Conservation (phyloP, 2,329 filamentous ascomycete genomes). For the Fusarium sp. region DNA sequence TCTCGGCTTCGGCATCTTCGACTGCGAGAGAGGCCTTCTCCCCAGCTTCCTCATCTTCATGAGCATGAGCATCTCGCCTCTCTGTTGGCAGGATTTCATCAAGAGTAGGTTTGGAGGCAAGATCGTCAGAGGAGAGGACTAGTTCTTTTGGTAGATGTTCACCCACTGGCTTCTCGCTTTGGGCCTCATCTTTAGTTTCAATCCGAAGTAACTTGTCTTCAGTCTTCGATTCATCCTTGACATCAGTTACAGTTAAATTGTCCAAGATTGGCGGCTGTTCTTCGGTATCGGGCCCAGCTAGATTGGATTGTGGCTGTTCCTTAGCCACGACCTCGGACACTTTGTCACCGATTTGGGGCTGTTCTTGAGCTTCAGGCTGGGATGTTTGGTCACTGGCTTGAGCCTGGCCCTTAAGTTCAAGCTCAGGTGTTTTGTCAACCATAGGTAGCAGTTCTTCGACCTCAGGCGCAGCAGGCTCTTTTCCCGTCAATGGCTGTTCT, state of each 20-base stretch:
- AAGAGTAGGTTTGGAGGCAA: not conserved
- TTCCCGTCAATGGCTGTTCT: not conserved
- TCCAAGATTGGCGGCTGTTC: not conserved
- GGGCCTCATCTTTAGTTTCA: not conserved
- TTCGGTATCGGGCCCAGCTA: not conserved
- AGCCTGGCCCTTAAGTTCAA: not conserved
- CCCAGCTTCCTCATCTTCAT: conserved; percentile 27
- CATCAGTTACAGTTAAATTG: not conserved
- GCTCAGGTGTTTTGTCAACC: not conserved
- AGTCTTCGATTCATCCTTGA: not conserved
- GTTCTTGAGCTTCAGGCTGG: not conserved
- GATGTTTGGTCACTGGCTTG: not conserved
- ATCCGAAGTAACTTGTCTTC: not conserved
- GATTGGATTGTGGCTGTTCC: conserved; percentile 3
- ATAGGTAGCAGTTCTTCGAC: not conserved
- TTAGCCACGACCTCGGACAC: not conserved
- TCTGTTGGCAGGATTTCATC: conserved; percentile 47
- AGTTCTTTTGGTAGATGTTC: not conserved
- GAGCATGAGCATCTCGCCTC: conserved; percentile 37
- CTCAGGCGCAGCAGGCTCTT: not conserved
- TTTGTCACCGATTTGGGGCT: not conserved
- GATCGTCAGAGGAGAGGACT: not conserved
- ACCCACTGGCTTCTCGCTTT: not conserved
- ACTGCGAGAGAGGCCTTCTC: conserved; percentile 42
- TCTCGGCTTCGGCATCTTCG: conserved; percentile 38